Conservation (phyloP, 768 basidiomycete species). For the Suillus decipiens region DNA sequence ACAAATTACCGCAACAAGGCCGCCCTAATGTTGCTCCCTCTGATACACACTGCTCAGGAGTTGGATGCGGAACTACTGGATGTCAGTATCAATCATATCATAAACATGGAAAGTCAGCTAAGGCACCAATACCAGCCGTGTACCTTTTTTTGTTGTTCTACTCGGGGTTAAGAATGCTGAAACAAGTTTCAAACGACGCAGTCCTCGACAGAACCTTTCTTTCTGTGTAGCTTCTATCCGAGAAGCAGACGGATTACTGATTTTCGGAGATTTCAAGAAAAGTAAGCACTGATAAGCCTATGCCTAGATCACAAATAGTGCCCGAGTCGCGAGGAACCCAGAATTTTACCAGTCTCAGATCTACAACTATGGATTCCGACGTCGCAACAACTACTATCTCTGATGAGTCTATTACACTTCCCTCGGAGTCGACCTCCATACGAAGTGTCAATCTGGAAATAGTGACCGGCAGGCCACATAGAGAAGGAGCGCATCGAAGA, state of each 20-base stretch:
- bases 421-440: not conserved
- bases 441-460: not conserved
- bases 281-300: not conserved
- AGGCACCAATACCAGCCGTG: not conserved
- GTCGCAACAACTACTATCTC: not conserved
- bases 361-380: not conserved
- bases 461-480: not conserved
- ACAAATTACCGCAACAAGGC: not conserved
- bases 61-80: not conserved
- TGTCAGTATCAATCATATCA: not conserved
- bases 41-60: not conserved
- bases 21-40: not conserved
- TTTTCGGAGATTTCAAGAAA: not conserved
- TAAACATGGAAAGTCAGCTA: not conserved
- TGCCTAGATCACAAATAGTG: no score
- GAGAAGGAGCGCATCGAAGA: not conserved
- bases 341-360: not conserved
- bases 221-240: constrained; percentile 2
- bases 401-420: not conserved
- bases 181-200: not conserved
- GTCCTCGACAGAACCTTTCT: not conserved
- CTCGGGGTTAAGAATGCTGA: not conserved
- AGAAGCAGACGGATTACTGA: not conserved
- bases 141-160: not conserved
- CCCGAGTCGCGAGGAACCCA: not conserved